Conservation (phyloP, 208 protist genomes). For the Acanthamoeba culbertsoni region DNA sequence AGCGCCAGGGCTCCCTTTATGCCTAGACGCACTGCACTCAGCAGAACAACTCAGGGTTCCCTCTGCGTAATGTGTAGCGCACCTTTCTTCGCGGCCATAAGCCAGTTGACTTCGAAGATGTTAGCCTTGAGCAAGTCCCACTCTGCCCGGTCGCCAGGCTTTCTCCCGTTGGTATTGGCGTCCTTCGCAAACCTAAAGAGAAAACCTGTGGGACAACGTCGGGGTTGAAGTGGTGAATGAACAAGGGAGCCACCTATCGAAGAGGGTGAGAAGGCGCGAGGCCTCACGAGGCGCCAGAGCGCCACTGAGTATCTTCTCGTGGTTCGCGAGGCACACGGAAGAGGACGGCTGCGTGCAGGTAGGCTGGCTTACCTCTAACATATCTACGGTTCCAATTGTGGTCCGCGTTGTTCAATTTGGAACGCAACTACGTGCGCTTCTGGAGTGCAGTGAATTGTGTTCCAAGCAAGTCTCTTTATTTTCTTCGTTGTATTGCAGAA, state of each 20-base stretch:
- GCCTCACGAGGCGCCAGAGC: background rate
- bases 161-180: background rate
- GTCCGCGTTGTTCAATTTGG: background rate
- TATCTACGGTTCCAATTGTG: background rate
- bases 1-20: background rate
- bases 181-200: background rate
- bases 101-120: slow-evolving; percentile 32
- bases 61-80: background rate
- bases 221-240: background rate
- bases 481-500: no score
- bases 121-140: slow-evolving; percentile 37
- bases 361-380: background rate
- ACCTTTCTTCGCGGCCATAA: slow-evolving; percentile 14
- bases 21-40: background rate
- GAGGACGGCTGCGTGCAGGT: background rate
- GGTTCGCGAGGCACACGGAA: background rate
- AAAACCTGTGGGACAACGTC: background rate
- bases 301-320: background rate
- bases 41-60: background rate
- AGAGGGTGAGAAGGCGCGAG: background rate
- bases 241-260: background rate
- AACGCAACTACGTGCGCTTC: no score
- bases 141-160: background rate
- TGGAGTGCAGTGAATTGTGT: no score
- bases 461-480: no score